Evolutionary conservation across 2,329 filamentous ascomycete genomes (phyloP), one percentile per base, ranked within the genome.

Genomic region (Cladorrhinum sp.): DNA sequence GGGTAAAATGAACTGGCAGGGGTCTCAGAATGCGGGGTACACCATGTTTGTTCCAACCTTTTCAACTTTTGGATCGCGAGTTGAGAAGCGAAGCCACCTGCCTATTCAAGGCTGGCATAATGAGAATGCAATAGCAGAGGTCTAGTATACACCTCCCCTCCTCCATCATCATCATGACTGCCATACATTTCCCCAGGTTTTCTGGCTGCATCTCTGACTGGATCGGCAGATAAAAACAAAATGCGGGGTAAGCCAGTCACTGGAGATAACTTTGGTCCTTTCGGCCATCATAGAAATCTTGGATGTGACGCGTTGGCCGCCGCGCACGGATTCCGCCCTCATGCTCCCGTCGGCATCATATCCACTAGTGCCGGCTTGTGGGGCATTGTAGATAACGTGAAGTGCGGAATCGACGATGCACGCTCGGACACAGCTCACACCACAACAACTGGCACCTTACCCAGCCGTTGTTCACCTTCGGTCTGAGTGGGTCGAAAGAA

Each of bases 1-100:
- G 45, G 23, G 60, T 54, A 61, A 61, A 49, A 32, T 45, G 20
- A 45, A 56, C 50, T 18, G 41, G 50, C 41, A 55, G 55, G 49
- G 53, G 29, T 23, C 3, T 20, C 20, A 27, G 22, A 51, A 64
- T 63, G 65, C 58, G 63, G 63, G 63, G 65, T 60, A 9, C n/a
- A 18, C 41, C n/a, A 38, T 49, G 56, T 50, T 48, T 59, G 59
- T 60, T 24, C 41, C 58, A 60, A 59, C 60, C 58, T 55, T 60
- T 24, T 41, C 58, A 58, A 56, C 60, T 57, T 55, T 57, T 53
- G 57, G 57, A 59, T 62, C 48, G 27, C 16, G 45, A 54, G 18
- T 20, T 22, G 51, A 48, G 27, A 36, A 18, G 45, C 27, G 36
- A 54, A 62, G 50, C 60, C 59, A 66, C 63, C 62, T 66, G 61